Conservation (phyloP, 306 rosid genomes). For the Vigna mungo region DNA sequence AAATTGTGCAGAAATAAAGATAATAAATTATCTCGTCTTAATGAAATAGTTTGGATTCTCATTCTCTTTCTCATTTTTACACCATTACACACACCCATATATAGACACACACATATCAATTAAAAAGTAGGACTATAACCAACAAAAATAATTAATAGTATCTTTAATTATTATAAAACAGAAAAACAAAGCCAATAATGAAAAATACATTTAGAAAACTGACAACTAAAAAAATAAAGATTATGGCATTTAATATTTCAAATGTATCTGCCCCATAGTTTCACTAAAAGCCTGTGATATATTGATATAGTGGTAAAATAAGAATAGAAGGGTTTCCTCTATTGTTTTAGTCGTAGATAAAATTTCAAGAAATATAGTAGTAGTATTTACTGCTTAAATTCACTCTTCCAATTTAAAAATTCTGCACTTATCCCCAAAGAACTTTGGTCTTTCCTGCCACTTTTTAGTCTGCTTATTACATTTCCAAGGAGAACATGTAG, state of each 20-base stretch:
- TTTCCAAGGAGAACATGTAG: constrained; percentile 6
- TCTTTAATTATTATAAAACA: too few relatives aligned
- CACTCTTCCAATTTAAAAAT: background rate
- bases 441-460: constrained; percentile 10
- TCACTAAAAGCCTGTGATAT: background rate
- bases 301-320: background rate
- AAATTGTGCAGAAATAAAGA: background rate
- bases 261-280: background rate
- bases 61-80: too few relatives aligned
- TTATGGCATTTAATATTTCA: background rate
- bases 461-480: background rate
- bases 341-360: background rate
- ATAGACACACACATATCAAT: too few relatives aligned
- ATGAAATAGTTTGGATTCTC: background rate
- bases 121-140: background rate
- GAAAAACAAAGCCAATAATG: too few relatives aligned
- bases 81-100: too few relatives aligned
- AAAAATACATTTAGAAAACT: too few relatives aligned
- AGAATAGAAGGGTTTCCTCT: background rate
- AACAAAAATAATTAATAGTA: too few relatives aligned
- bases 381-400: background rate
- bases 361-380: background rate
- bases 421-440: constrained; percentile 11
- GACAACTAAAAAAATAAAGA: background rate
- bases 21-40: background rate